Evolutionary conservation across 2,329 filamentous ascomycete species (phyloP).

Genomic region (Hymenoscyphus albidus): DNA sequence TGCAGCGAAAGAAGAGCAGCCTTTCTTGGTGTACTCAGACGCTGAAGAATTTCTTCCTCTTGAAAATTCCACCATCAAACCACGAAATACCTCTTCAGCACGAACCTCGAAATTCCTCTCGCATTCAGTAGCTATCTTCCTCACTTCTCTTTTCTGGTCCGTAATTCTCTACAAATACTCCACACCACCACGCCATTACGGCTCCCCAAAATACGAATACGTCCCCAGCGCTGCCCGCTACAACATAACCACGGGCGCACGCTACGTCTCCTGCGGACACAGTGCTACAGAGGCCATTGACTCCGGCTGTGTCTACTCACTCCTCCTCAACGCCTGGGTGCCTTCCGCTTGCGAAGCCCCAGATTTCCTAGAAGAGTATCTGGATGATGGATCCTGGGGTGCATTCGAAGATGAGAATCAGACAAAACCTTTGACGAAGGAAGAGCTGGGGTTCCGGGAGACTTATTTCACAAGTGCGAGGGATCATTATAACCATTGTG

Average conservation of each 20-base stretch:
- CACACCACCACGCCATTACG: not conserved
- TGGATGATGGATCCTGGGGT: not conserved
- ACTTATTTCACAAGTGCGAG: slow-evolving; percentile 8
- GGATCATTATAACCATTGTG: slow-evolving; percentile 38
- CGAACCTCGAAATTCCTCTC: not conserved
- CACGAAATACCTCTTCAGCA: not conserved
- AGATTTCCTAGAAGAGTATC: not conserved
- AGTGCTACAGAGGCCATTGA: not conserved
- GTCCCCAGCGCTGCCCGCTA: not conserved
- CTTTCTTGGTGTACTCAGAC: not conserved
- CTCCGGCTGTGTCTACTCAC: not conserved
- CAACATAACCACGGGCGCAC: not conserved
- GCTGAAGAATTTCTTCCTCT: not conserved
- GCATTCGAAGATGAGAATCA: not conserved
- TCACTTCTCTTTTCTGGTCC: not conserved
- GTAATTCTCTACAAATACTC: not conserved
- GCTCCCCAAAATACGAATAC: not conserved
- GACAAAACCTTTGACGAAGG: not conserved
- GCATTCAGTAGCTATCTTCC: not conserved
- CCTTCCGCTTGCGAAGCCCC: not conserved
- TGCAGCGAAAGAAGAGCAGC: not conserved
- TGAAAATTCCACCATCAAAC: not conserved
- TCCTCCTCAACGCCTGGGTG: not conserved
- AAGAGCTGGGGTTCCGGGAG: not conserved
- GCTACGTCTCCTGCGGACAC: not conserved